phyloP scores from a whole-genome alignment of 768 basidiomycete genomes.

The Mycena venus region DNA sequence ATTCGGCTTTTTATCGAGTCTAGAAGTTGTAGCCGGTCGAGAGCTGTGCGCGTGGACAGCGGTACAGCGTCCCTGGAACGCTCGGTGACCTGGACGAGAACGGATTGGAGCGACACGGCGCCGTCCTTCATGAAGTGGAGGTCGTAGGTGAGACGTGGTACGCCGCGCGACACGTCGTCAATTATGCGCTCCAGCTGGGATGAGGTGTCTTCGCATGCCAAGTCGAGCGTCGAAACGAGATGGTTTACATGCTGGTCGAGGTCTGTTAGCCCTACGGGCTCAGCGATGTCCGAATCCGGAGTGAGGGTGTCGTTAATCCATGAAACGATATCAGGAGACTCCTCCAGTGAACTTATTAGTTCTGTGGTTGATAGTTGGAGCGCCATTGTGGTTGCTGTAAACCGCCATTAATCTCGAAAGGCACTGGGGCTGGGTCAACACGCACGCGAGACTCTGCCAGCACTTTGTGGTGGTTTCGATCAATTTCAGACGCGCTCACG shows the following conservation, averaged over 20 bases:
- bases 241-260: constrained; percentile 84
- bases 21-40: constrained; percentile 84
- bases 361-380: constrained; percentile 50
- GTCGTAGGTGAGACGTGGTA: constrained; percentile 94
- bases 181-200: constrained; percentile 88
- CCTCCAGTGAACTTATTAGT: constrained; percentile 67
- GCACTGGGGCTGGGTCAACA: neutral
- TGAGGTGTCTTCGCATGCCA: constrained; percentile 91
- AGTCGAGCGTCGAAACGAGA: constrained; percentile 84
- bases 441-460: neutral
- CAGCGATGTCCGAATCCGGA: constrained; percentile 40
- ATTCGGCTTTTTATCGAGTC: constrained; percentile 89
- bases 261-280: constrained; percentile 59
- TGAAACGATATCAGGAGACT: constrained; percentile 70
- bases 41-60: constrained; percentile 70
- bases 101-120: constrained; percentile 79
- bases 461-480: neutral
- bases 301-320: constrained; percentile 79
- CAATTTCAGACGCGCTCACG: constrained; percentile 28
- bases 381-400: constrained; percentile 26
- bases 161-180: constrained; percentile 91
- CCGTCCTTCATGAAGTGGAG: constrained; percentile 97
- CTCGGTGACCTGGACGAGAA: constrained; percentile 73
- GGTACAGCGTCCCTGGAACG: constrained; percentile 66
- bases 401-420: neutral